A percentile compares a stretch with the other conserved stretches of the same genome.
Evolutionary conservation across 495 filamentous ascomycete species (phyloP).

Genomic region (Penicillium riverlandense): DNA sequence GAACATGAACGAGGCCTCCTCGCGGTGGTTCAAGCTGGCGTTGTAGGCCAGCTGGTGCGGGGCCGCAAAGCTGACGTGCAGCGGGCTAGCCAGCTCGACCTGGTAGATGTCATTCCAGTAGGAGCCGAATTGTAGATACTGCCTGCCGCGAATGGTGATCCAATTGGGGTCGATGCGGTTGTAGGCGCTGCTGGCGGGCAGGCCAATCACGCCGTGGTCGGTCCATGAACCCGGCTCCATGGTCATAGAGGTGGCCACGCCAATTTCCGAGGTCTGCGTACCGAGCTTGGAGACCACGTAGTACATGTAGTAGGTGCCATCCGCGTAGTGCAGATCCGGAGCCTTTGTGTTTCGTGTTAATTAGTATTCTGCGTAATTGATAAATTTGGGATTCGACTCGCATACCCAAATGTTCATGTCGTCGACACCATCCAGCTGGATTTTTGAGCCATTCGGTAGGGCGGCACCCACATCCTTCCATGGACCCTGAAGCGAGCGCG

Average conservation of each 20-base stretch:
- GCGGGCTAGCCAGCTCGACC: conserved; percentile 43
- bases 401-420: conserved; percentile 49
- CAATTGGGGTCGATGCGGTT: conserved; percentile 69
- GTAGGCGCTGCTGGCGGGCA: conserved; percentile 44
- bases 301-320: conserved; percentile 60
- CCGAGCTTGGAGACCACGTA: conserved; percentile 63
- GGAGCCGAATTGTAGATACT: conserved; percentile 58
- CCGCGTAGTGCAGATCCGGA: conserved; percentile 54
- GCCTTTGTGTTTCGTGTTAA: conserved; percentile 38
- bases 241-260: conserved; percentile 55
- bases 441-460: conserved; percentile 48
- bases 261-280: conserved; percentile 55
- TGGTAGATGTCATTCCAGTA: conserved; percentile 67
- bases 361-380: neutral
- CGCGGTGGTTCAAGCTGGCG: conserved; percentile 40
- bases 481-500: conserved; percentile 51
- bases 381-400: no score
- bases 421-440: conserved; percentile 39
- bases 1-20: conserved; percentile 55
- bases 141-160: conserved; percentile 35
- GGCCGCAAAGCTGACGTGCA: conserved; percentile 23
- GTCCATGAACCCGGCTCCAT: conserved; percentile 57
- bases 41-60: conserved; percentile 51
- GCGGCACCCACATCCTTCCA: conserved; percentile 57
- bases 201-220: conserved; percentile 41